A percentile compares a stretch with the other conserved stretches of the same genome.
phyloP scores from a whole-genome alignment of 495 filamentous ascomycete genomes.

The Annulohypoxylon nitens region DNA sequence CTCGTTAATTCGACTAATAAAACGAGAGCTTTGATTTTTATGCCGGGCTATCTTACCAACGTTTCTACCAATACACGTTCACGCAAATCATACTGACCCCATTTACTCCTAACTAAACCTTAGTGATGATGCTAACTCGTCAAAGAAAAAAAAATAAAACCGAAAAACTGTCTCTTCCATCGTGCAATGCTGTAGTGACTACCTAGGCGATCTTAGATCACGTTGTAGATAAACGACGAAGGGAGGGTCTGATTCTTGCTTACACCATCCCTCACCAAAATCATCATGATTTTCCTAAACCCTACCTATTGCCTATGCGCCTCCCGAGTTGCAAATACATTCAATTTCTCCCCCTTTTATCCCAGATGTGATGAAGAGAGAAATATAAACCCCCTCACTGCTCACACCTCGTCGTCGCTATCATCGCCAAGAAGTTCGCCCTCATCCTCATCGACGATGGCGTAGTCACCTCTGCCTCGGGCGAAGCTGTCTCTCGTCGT shows the following conservation, averaged over 20 bases:
- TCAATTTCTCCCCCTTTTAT: constrained; percentile 4
- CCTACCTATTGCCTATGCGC: constrained; percentile 42
- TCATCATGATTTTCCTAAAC: constrained; percentile 36
- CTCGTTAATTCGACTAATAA: constrained; percentile 5
- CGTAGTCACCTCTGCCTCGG: constrained; percentile 85
- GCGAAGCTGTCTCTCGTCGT: constrained; percentile 88
- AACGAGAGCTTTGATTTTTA: constrained; percentile 4
- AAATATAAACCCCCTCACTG: constrained; percentile 6
- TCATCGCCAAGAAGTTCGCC: constrained; percentile 93
- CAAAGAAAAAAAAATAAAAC: neutral
- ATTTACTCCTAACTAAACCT: constrained; percentile 5
- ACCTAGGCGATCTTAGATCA: constrained; percentile 17
- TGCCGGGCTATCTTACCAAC: neutral
- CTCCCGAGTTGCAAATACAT: constrained; percentile 41
- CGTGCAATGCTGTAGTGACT: constrained; percentile 18
- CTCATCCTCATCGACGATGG: constrained; percentile 89
- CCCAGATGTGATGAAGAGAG: neutral
- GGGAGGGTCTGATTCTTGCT: neutral
- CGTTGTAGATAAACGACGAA: neutral
- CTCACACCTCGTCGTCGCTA: constrained; percentile 87
- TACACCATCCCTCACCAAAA: constrained; percentile 24
- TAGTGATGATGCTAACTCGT: neutral
- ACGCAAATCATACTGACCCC: neutral
- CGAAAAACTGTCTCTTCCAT: constrained; percentile 20
- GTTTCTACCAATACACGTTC: constrained; percentile 8